Evolutionary conservation across 768 basidiomycete genomes (phyloP), one percentile per base, ranked within the genome.

Genomic region (Coprinopsis marcescibilis): DNA sequence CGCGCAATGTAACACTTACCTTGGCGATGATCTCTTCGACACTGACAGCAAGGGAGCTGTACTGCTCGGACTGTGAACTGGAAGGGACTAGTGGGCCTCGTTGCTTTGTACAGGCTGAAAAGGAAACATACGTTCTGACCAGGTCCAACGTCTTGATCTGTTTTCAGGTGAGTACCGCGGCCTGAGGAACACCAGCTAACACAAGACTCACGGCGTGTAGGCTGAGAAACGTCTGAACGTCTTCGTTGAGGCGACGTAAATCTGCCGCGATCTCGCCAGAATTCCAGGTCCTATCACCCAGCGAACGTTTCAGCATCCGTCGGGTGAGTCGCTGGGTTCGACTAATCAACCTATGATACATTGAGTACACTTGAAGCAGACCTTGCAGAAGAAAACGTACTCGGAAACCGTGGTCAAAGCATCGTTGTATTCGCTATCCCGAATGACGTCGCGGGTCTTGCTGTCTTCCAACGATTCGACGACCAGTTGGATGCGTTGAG

Each of bases 1-100:
- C 11, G 13, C 36, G 19, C 7, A 13, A 21, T 7, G 7, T n/a
- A n/a, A n/a, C n/a, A n/a, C 43, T 32, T 11, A 45, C 43, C 43
- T 45, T 45, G 5, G 43, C 43, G 21, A 45, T 20, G 8, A 45
- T 45, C 24, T 45, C 43, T 45, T 45, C 43, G 20, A 45, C 21
- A 8, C n/a, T 34, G 20, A 10, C 24, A 17, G 25, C 26, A 3
- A 45, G 43, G 15, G 15, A 34, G 12, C 13, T 10, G 11, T 45
- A 32, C 21, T 45, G 43, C 17, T 45, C n/a, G 4, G 43, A 27
- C 32, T 45, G 43, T 15, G 43, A 17, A 23, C 43, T 45, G 24
- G 5, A 34, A 34, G 30, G 20, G 32, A 33, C 10, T 40, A 23
- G 19, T 19, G 19, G 36, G 17, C 10, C 8, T 7, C 36, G 7